A percentile compares a stretch with the other conserved stretches of the same genome.
Conservation (phyloP, 2,329 filamentous ascomycete genomes). For the Penicillium sp. region DNA sequence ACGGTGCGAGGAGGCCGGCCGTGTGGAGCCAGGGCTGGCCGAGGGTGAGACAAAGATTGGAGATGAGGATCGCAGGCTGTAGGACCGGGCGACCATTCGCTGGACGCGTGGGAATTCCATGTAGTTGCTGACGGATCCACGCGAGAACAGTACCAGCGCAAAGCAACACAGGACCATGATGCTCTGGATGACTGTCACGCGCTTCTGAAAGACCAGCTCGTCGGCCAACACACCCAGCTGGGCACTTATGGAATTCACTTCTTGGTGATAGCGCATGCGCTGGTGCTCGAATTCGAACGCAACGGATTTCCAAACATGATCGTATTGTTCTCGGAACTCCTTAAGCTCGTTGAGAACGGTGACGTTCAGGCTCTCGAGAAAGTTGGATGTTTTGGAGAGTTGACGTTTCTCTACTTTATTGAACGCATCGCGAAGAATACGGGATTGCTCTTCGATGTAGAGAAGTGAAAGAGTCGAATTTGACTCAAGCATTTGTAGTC, state of each 20-base stretch:
- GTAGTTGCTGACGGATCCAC: constrained; percentile 41
- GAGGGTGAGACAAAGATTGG: constrained; percentile 34
- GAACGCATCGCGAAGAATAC: constrained; percentile 81
- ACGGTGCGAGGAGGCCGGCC: constrained; percentile 31
- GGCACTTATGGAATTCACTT: constrained; percentile 74
- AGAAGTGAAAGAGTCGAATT: constrained; percentile 90
- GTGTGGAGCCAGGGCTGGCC: constrained; percentile 37
- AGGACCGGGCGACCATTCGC: constrained; percentile 44
- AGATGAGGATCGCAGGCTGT: constrained; percentile 40
- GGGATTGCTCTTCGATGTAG: constrained; percentile 95
- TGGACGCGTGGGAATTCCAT: constrained; percentile 47
- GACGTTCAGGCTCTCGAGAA: constrained; percentile 77
- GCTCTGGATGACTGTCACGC: constrained; percentile 89
- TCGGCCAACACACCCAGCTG: constrained; percentile 87
- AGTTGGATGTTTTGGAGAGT: constrained; percentile 72
- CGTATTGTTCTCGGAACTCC: constrained; percentile 77
- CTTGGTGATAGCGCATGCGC: constrained; percentile 74
- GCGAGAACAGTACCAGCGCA: constrained; percentile 74
- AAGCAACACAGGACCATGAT: constrained; percentile 82
- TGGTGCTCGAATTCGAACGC: constrained; percentile 87
- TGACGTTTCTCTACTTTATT: constrained; percentile 83
- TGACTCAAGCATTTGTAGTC: constrained; percentile 81
- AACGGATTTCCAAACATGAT: constrained; percentile 94
- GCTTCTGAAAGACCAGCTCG: constrained; percentile 76
- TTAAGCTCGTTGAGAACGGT: constrained; percentile 80